Evolutionary conservation across 2,329 filamentous ascomycete genomes (phyloP).

Genomic region (Verticillium longisporum): DNA sequence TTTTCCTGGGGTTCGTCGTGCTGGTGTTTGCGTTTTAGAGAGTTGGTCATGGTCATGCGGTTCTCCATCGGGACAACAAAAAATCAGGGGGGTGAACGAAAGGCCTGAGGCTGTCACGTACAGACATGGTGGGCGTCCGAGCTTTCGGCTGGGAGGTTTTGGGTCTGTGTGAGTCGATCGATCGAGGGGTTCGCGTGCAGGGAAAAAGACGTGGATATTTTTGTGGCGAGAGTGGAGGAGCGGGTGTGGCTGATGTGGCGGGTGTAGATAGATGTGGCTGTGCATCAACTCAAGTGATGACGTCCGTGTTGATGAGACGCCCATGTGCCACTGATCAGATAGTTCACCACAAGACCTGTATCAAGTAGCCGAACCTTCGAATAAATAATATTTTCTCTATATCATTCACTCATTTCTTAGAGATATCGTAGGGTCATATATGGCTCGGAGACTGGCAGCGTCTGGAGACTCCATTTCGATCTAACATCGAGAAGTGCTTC

Average conservation of each 20-base stretch:
- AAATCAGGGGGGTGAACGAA: neutral
- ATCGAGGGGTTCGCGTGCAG: neutral
- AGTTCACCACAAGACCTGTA: too few relatives aligned
- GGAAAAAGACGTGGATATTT: neutral
- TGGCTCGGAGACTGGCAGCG: too few relatives aligned
- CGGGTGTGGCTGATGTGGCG: neutral
- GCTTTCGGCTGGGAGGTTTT: conserved; percentile 1
- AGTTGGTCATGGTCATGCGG: neutral
- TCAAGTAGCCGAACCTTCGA: too few relatives aligned
- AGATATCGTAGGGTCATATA: too few relatives aligned
- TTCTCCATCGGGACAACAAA: too few relatives aligned
- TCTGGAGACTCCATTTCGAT: neutral
- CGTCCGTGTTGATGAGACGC: too few relatives aligned
- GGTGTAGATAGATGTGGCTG: neutral
- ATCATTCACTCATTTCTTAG: too few relatives aligned
- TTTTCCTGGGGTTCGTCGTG: neutral
- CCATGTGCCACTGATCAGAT: too few relatives aligned
- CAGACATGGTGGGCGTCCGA: conserved; percentile 1
- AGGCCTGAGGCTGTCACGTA: neutral
- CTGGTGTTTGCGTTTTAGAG: neutral
- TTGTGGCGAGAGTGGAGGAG: neutral
- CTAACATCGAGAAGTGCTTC: neutral
- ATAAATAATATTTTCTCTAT: too few relatives aligned
- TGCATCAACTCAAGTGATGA: neutral
- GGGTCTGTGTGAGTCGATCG: neutral